Conservation (phyloP, 345 rosid genomes). For the Euphorbia lathyris region DNA sequence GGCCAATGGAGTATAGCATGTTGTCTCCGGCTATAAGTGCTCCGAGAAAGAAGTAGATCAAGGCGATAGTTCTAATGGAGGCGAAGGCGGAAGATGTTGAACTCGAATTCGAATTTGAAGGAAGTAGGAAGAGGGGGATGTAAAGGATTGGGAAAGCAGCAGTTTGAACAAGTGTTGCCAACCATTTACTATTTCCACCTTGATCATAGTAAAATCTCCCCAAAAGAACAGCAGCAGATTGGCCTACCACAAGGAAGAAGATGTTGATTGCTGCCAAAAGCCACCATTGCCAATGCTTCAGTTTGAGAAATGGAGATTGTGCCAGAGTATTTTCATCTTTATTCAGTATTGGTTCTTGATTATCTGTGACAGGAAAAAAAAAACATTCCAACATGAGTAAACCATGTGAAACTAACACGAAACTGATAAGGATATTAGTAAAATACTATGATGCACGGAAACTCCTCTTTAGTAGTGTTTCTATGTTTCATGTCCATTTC, state of each 20-base stretch:
- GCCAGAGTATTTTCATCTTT: conserved; percentile 14
- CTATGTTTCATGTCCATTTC: too few relatives aligned
- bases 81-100: conserved; percentile 35
- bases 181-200: conserved; percentile 70
- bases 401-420: too few relatives aligned
- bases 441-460: too few relatives aligned
- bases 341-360: conserved; percentile 27
- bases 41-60: conserved; percentile 61
- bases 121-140: conserved; percentile 50
- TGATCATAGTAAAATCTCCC: conserved; percentile 64
- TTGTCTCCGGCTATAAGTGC: conserved; percentile 57
- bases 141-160: conserved; percentile 63
- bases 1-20: conserved; percentile 65
- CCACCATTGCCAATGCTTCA: conserved; percentile 66
- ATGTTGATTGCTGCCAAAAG: conserved; percentile 37
- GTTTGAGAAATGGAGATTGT: conserved; percentile 28
- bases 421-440: too few relatives aligned
- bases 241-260: conserved; percentile 54
- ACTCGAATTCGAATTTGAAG: conserved; percentile 29
- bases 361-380: conserved; percentile 28
- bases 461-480: too few relatives aligned
- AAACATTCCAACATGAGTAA: too few relatives aligned
- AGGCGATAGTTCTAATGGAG: conserved; percentile 30
- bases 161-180: conserved; percentile 64
- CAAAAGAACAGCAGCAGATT: conserved; percentile 60